Percentiles rank a stretch among this genome's conserved stretches.
Evolutionary conservation across 768 basidiomycete species (phyloP).

Genomic region (Boletus rex-veris): DNA sequence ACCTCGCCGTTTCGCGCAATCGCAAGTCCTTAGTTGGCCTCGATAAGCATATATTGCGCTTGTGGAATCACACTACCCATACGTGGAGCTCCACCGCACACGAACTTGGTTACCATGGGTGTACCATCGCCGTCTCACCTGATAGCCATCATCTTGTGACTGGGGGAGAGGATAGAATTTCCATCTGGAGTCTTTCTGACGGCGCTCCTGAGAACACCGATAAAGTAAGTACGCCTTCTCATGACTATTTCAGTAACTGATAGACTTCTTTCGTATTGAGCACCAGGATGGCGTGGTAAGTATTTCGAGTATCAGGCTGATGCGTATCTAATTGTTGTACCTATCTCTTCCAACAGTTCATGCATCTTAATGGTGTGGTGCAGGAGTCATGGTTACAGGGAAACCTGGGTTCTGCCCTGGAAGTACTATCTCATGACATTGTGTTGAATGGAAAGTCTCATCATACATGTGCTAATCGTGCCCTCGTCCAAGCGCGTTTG

Average conservation of each 20-base stretch:
- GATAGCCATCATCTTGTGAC: slow-evolving; percentile 4
- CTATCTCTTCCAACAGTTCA: slow-evolving; percentile 6
- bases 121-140: slow-evolving; percentile 10
- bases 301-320: not conserved
- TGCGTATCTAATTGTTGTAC: not conserved
- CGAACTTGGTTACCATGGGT: not conserved
- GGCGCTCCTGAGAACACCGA: not conserved
- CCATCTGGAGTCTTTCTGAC: slow-evolving; percentile 10
- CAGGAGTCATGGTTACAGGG: slow-evolving; percentile 5
- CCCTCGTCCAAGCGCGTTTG: slow-evolving; percentile 10
- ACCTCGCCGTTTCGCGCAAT: slow-evolving; percentile 12
- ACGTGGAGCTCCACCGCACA: not conserved
- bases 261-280: not conserved
- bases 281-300: slow-evolving; percentile 3
- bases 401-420: not conserved
- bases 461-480: slow-evolving; percentile 6
- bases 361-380: not conserved
- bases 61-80: slow-evolving; percentile 9
- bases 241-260: not conserved
- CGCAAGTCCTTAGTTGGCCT: slow-evolving; percentile 1
- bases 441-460: slow-evolving; percentile 2
- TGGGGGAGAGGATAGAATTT: slow-evolving; percentile 10
- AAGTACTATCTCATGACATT: slow-evolving; percentile 10
- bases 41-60: slow-evolving; percentile 1
- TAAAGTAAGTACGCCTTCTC: not conserved